A percentile compares a stretch with the other conserved stretches of the same genome.
These are phyloP conservation scores for Aaosphaeria arxii DNA, from an alignment of 2,329 filamentous ascomycete species.

Conservation along the genomic window DNA sequence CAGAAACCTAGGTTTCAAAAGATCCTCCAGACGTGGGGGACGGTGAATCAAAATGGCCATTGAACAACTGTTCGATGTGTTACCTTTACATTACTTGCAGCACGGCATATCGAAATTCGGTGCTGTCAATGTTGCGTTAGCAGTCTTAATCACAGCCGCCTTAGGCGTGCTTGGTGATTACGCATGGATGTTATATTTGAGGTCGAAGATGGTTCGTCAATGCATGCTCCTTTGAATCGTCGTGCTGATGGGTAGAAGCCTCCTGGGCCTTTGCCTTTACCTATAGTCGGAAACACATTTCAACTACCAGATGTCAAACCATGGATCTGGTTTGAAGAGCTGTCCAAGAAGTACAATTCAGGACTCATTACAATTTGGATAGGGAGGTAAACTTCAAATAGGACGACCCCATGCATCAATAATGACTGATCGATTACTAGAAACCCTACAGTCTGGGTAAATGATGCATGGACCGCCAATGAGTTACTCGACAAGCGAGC, in stretches of 20 bases:
- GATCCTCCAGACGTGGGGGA: no score
- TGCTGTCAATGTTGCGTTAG: slow-evolving; percentile 16
- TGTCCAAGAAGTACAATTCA: slow-evolving; percentile 49
- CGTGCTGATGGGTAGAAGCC: slow-evolving; percentile 37
- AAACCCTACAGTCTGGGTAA: slow-evolving; percentile 40
- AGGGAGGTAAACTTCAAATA: slow-evolving; percentile 20
- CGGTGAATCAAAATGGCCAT: slow-evolving; percentile 19
- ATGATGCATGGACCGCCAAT: slow-evolving; percentile 48
- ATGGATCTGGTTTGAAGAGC: slow-evolving; percentile 57
- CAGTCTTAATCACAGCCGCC: slow-evolving; percentile 16
- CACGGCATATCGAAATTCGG: slow-evolving; percentile 31
- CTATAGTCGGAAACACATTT: slow-evolving; percentile 57
- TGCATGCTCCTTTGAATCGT: slow-evolving; percentile 1
- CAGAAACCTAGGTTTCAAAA: no score
- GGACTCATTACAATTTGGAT: slow-evolving; percentile 58
- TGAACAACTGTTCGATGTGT: slow-evolving; percentile 24
- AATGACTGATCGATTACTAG: slow-evolving; percentile 36
- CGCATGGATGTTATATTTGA: slow-evolving; percentile 48
- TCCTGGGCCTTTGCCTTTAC: slow-evolving; percentile 53
- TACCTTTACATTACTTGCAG: slow-evolving; percentile 27
- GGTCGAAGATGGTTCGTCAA: slow-evolving; percentile 44
- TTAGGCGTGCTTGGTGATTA: slow-evolving; percentile 43
- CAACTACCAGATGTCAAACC: slow-evolving; percentile 54
- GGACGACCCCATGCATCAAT: not conserved
- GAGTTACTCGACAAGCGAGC: slow-evolving; percentile 54